Evolutionary conservation across 176 grass and related monocot genomes (phyloP), one percentile per base, ranked within the genome.

Genomic region (Ananas comosus): DNA sequence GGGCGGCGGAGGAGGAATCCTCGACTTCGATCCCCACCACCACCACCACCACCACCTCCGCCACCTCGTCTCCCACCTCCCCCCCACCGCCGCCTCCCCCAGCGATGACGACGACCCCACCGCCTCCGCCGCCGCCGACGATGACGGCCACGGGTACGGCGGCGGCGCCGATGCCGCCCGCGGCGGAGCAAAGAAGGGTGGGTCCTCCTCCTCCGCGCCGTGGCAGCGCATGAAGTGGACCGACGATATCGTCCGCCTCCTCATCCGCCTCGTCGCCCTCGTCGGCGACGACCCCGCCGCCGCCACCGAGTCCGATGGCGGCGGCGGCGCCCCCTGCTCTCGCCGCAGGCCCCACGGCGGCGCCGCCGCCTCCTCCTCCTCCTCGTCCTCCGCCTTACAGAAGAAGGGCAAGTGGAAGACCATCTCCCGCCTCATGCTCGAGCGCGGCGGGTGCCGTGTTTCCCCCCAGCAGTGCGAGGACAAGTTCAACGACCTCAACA

Each of bases 401-500:
- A 91, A 91, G 65, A 91, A 81, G 76, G 80, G 88, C 22, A 91
- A 91, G 67, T 86, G 83, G 88, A 91, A 91, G 77, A 77, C 80
- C 1, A 78, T 91, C 79, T 91, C 80, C 57, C 76, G 73, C 71
- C 79, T 83, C 28, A 80, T 91, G 83, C 75, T 78, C 0, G 70
- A 86, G 77, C 74, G 83, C 65, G 83, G 80, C 52, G 87, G 83
- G 22, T 91, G 80, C 66, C 72, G 68, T 65, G 88, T 91, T 19
- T 91, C 88, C 3, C 80, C 83, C 1, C 88, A 91, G 56, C 83
- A 91, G 67, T 86, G 88, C 33, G 88, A 91, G 48, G 88, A 83
- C 70, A 91, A 86, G 71, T 91, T 91, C 83, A 86, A 91, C 73
- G 88, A 91, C 68, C 88, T 91, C 3, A 91, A 91, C 68, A 91